These are phyloP conservation scores for Pseudisothecium myosuroides DNA, from an alignment of 225 moss, liverwort and hornwort species.

Conservation along the genomic window DNA sequence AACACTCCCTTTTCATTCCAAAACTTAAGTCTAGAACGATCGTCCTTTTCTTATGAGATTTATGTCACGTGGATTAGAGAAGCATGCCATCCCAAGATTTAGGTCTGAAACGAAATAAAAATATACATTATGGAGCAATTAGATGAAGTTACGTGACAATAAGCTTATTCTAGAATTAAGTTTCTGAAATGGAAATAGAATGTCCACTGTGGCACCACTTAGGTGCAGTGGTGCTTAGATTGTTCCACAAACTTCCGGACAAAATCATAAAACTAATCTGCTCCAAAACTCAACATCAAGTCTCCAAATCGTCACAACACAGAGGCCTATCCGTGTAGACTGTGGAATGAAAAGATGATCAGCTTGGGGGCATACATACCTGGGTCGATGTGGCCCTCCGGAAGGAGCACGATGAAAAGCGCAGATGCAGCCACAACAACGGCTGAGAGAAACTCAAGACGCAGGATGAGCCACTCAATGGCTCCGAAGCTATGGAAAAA, in stretches of 20 bases:
- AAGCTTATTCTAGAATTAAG: not conserved
- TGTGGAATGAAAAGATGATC: no score
- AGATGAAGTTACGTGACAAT: not conserved
- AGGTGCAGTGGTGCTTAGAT: not conserved
- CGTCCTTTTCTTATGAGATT: not conserved
- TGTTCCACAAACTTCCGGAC: not conserved
- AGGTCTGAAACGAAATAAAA: not conserved
- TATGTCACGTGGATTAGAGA: no score
- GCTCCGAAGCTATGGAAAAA: not conserved
- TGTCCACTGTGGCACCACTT: not conserved
- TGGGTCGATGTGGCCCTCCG: not conserved
- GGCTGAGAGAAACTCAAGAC: not conserved
- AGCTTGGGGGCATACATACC: no score
- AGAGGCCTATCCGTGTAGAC: no score
- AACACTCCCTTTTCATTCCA: not conserved
- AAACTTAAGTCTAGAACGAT: not conserved
- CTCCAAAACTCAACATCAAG: not conserved
- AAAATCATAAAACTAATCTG: not conserved
- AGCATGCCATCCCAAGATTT: not conserved
- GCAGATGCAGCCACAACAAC: not conserved
- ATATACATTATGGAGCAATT: not conserved
- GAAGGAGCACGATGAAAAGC: not conserved
- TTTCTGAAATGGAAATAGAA: not conserved
- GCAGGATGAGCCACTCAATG: not conserved
- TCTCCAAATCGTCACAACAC: no score